Evolutionary conservation across 2,329 filamentous ascomycete species (phyloP), one percentile per base, ranked within the genome.

Genomic region (Pyricularia sp.): DNA sequence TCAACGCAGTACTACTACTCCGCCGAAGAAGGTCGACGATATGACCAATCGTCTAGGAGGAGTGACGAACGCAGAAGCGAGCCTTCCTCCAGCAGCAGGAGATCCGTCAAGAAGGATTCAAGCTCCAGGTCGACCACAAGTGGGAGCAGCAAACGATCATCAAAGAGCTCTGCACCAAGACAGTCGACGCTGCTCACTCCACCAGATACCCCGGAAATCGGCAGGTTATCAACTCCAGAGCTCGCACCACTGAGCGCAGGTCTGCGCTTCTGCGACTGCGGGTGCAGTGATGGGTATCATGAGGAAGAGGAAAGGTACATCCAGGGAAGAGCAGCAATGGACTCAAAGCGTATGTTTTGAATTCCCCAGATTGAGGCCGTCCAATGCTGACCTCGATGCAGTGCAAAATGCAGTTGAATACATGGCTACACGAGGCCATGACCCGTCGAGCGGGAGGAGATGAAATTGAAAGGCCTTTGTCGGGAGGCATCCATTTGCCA

Each of bases 221-320:
- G 28, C n/a, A 33, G 63, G 24, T 13, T 64, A 22, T 57, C 53
- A 35, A 64, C 63, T 16, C 63, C 63, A 40, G 63, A 64, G 9
- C 53, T 64, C 31, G 63, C 63, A 57, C 63, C 63, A 24, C 10
- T 64, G 13, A 64, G 31, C 63, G 53, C 63, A 22, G 55, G 63
- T 16, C 31, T 64, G 55, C 63, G 63, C 13, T 64, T 64, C 63
- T 64, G 63, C 63, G 19, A 57, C n/a, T 64, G 63, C 33, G 49
- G 63, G 26, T 60, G 44, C 33, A 57, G 63, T 33, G 63, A 64
- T 19, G 63, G 31, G 22, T 28, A 60, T 26, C 63, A 60, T 22
- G 63, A 59, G 12, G 53, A 64, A n/a, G 63, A 64, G 55, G 63
- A 60, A 33, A 57, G 16, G 33, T 64, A 64, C 63, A 31, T 60